These are phyloP conservation scores for Biscogniauxia marginata DNA, from an alignment of 2,329 filamentous ascomycete species.

Conservation along the genomic window DNA sequence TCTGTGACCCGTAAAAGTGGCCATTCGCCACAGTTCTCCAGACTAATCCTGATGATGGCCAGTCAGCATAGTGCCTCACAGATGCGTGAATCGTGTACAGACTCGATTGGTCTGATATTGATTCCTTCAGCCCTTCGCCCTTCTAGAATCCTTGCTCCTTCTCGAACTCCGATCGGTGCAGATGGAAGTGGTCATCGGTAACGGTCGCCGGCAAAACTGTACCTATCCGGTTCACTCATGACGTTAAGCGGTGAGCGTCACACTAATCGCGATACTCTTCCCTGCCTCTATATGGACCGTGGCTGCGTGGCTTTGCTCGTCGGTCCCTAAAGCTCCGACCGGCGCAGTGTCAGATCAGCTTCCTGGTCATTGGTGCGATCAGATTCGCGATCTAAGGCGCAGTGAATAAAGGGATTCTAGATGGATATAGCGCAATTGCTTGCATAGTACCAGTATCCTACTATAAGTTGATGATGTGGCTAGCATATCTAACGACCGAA, in stretches of 20 bases:
- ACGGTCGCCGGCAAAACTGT: not conserved
- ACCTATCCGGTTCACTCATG: constrained; percentile 6
- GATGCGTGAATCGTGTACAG: not conserved
- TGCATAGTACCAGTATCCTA: not conserved
- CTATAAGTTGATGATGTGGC: not conserved
- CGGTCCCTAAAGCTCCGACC: not conserved
- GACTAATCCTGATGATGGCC: not conserved
- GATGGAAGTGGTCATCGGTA: not conserved
- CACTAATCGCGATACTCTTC: not conserved
- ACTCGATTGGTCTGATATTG: not conserved
- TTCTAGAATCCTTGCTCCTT: not conserved
- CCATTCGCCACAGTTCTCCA: not conserved
- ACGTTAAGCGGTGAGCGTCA: constrained; percentile 10
- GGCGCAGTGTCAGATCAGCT: not conserved
- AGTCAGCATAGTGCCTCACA: not conserved
- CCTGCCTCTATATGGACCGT: not conserved
- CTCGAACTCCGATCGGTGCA: not conserved
- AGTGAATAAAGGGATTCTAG: not conserved
- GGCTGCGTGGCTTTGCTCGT: not conserved
- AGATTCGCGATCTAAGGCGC: not conserved
- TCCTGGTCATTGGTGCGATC: not conserved
- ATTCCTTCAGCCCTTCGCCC: not conserved
- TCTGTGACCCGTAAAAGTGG: not conserved
- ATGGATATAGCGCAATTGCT: not conserved
- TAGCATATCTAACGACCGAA: not conserved